Evolutionary conservation across 176 grass and related monocot species (phyloP), one percentile per base, ranked within the genome.

Genomic region (Raddia distichophylla): DNA sequence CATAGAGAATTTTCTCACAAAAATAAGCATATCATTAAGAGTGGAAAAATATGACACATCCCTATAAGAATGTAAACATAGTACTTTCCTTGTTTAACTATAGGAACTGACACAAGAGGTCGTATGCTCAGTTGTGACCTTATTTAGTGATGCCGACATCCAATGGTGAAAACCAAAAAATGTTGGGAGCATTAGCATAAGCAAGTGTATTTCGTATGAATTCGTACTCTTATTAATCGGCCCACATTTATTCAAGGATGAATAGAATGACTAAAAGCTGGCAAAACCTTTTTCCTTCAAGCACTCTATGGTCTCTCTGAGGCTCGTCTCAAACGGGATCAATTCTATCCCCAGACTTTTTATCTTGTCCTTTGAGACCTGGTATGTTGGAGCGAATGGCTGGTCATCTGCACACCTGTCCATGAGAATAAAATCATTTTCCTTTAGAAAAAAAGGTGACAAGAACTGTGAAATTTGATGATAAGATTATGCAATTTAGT

Each of bases 231-330:
- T 63, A 27, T 73, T 69, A 73, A 82, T 82, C 73, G 52, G 47
- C 46, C 14, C 11, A 8, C 66, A 12, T 18, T 81, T 45, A 13
- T 80, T 68, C 34, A 17, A 5, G 9, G 20, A 60, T 6, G 8
- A 15, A 11, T 35, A 4, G 2, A 46, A 46, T 67, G n/a, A 74
- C 11, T 27, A 81, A n/a, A 87, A 76, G 62, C 63, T 80, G 3
- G 86, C 52, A 60, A 92, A 86, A 18, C 86, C 83, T 75, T 80
- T 92, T 10, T 84, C 83, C 76, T 82, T 92, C 27, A 89, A 71
- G 63, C 75, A 54, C 69, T 92, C 86, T 76, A 92, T 89, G 40
- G 90, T 89, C 74, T 92, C 90, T 63, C 66, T 71, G 32, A 92
- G 76, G 55, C 37, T 86, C 6, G 8, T 52, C 52, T 92, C 64